A percentile compares a stretch with the other conserved stretches of the same genome.
These are phyloP conservation scores for Tetracladium marchalianum DNA, from an alignment of 495 filamentous ascomycete species.

Conservation along the genomic window DNA sequence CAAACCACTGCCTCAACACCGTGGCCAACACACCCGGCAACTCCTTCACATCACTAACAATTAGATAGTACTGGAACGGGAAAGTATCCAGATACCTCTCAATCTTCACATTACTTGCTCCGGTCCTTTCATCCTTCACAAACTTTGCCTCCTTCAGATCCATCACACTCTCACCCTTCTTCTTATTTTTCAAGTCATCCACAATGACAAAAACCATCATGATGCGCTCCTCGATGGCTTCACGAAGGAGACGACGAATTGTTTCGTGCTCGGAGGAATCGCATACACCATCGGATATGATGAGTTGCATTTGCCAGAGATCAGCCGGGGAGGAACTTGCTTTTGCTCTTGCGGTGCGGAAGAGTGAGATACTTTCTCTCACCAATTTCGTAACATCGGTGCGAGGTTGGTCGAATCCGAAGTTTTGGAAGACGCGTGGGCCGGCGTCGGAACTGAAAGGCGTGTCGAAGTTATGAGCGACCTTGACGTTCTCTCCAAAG, in stretches of 20 bases:
- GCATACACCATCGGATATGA: slow-evolving; percentile 88
- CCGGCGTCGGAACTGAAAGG: slow-evolving; percentile 80
- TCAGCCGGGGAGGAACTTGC: slow-evolving; percentile 53
- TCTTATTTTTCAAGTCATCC: slow-evolving; percentile 53
- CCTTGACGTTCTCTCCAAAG: slow-evolving; percentile 78
- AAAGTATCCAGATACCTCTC: slow-evolving; percentile 89
- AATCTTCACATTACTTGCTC: slow-evolving; percentile 49
- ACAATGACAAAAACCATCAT: slow-evolving; percentile 98
- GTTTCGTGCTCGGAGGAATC: slow-evolving; percentile 67
- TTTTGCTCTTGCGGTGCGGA: slow-evolving; percentile 62
- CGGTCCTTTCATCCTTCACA: slow-evolving; percentile 52
- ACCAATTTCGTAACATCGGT: slow-evolving; percentile 80
- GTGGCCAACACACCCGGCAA: slow-evolving; percentile 80
- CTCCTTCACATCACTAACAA: slow-evolving; percentile 85
- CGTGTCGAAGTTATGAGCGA: slow-evolving; percentile 80
- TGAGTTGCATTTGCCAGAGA: slow-evolving; percentile 92
- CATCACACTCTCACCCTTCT: slow-evolving; percentile 49
- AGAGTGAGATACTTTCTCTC: slow-evolving; percentile 64
- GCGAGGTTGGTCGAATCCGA: slow-evolving; percentile 72
- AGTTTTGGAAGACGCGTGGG: slow-evolving; percentile 68
- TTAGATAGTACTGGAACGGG: slow-evolving; percentile 90
- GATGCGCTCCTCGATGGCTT: slow-evolving; percentile 84
- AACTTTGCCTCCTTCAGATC: slow-evolving; percentile 77
- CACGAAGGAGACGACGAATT: slow-evolving; percentile 68
- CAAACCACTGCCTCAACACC: slow-evolving; percentile 92